Base-by-base conservation (phyloP, 2,329 filamentous ascomycete genomes). In the Paramyrothecium roridum region DNA sequence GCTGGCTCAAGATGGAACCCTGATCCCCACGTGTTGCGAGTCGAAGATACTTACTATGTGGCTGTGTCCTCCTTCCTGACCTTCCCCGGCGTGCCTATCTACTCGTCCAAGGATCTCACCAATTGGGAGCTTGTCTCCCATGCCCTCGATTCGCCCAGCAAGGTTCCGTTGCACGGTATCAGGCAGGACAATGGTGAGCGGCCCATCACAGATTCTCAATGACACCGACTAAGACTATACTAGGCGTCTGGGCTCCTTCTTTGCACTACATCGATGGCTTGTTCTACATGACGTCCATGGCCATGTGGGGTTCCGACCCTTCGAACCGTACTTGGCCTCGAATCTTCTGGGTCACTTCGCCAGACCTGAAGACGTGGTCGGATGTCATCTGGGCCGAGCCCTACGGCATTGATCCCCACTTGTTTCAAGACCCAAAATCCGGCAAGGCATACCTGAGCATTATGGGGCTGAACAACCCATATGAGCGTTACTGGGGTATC, bases 261-360 rank as follows among this genome's bases (percentile, higher is more conserved):
- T 20, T 56, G 3, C 46, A 48, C 4, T 50, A 50, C 19, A 54
- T 58, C 7, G 49, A 54, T 19, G 54, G 54, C 2, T 34, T 50
- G 8, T 58, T 52, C 26, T 58, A 56, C 26, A 46, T 58, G 30
- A 50, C 61, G 10, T 57, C 67, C 19, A 74, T 75, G 50, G 60
- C 59, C 43, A 72, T 68, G 16, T 70, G 66, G 48, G 65, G 64
- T 23, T 73, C 67, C 52, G 70, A 68, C 17, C 72, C 73, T 3
- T 63, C 64, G 23, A 66, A 64, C 67, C 72, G 75, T 16, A 71
- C 72, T 8, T 76, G 58, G 33, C 74, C 74, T 37, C 58, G 63
- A 2, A 61, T 66, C 26, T 59, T 68, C 63, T 61, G 54, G 52
- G 48, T 60, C 43, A 59, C 61, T 8, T 64, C 62, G 1, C 49